Evolutionary conservation across 2,329 filamentous ascomycete species (phyloP), one percentile per base, ranked within the genome.

Genomic region (Rugonectria rugulosa): DNA sequence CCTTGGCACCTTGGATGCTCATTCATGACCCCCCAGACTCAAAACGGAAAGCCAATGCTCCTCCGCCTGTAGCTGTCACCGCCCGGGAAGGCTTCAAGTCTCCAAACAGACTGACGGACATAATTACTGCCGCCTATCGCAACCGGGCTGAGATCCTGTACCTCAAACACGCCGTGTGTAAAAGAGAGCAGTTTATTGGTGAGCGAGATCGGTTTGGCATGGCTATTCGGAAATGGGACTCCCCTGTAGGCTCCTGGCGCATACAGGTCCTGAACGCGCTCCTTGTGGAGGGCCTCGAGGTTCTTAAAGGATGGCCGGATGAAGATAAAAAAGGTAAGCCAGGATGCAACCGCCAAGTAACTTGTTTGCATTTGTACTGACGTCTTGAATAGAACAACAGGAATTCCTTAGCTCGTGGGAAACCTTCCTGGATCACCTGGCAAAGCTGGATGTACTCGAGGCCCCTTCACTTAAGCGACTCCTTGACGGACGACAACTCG

Each of bases 61-160:
- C 82, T 17, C 85, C 88, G 1, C 79, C 68, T 3, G 65, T 72
- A 20, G 67, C 72, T 7, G 56, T 86, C 15, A 82, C 87, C 4
- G 88, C 86, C 5, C 81, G 88, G 26, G 91, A 96, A 70, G 92
- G 92, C 5, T 86, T 96, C 70, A 92, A 89, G 67, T 83, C 88
- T 1, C 85, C 90, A 2, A 96, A 92, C 70, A 95, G 89, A 70
- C 77, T 92, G 5, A 84, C 83, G 37, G 86, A 87, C 60, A 75
- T 94, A 5, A 77, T 95, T 49, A 81, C 82, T 12, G 84, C 85
- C 19, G 84, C 89, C 8, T 79, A 88, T 44, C 79, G 77, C n/a
- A 81, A 92, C 62, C 79, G 84, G 40, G 65, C 75, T 4, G 81
- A 87, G 37, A 91, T 96, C n/a, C 76, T 83, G 23, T 73, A 73